Evolutionary conservation across 768 basidiomycete species (phyloP), one percentile per base, ranked within the genome.

Genomic region (Boletus sensibilis): DNA sequence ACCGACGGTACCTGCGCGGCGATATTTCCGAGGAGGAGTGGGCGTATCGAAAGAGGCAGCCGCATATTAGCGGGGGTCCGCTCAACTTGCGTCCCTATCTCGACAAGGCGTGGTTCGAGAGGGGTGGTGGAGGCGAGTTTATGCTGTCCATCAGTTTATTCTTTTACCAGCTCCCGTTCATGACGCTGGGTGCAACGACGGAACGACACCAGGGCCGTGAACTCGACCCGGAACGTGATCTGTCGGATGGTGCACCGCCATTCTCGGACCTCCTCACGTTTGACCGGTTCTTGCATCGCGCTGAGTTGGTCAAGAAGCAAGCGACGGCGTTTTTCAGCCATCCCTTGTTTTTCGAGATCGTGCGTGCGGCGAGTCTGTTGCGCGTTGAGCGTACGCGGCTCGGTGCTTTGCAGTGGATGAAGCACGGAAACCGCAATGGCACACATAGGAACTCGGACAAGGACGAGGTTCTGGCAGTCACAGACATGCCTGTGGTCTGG

Each of bases 11-110:
- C 56, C 60, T 79, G 13, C 73, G 72, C 5, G 82, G 83, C 1
- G 72, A 80, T 16, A 80, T 86, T 43, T 65, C 68, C 9, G 64
- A 75, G 40, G 75, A 73, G 4, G 84, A 86, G 64, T 85, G 84
- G 84, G 73, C 74, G 21, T 76, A 75, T 44, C 68, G 84, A 23
- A 77, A 72, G 53, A 72, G 65, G 48, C 76, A 84, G 56, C 81
- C 82, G 0, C 78, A 82, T 72, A 69, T 74, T 21, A 78, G 69
- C 8, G 74, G 69, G 5, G 82, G 82, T 2, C 82, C 82, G 11
- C 56, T 82, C 25, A 84, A 80, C 66, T 53, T 83, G 21, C 74
- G 85, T 2, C 78, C 78, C 1, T 78, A 76, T 57, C 75, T 84
- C 11, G 76, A 83, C 64, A 58, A 65, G 21, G 56, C 72, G 5